Base-by-base conservation (phyloP, 73 alveolate species). In the Paramecium pentaurelia region DNA sequence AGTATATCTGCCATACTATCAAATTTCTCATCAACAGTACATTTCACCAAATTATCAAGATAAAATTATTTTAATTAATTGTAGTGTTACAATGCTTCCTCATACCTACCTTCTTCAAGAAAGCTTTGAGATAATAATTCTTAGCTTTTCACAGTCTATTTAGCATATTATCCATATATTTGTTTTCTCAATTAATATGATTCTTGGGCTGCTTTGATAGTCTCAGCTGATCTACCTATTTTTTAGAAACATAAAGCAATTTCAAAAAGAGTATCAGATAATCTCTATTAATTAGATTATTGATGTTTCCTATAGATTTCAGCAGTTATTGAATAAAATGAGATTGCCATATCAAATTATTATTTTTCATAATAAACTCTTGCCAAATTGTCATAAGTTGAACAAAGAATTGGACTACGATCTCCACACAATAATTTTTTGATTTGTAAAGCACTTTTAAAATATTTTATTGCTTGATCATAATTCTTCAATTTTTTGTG, bases 401-500 rank as follows among this genome's bases (percentile, higher is more conserved):
- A 37, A 36, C 87, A 73, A 5, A 73, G 27, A 8, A 73, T 73
- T 12, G 87, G 60, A 14, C 87, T 73, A 12, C 87, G 54, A 73
- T 73, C 87, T 73, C 87, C 87, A 73, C 87, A 73, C 8, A 73
- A 38, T 73, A 73, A n/a, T 37, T 73, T 73, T 73, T 73, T 73
- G 22, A 73, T 73, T 36, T 73, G 18, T 22, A 73, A 38, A 1
- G 87, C 58, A 73, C 60, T 73, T 34, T 73, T 73, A 37, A 73
- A 73, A 73, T 73, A 73, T 44, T 73, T 73, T 4, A 73, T 73
- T 3, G 87, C 87, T 73, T 73, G 32, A 73, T 73, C 87, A 40
- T 37, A 73, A 27, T 73, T 73, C 32, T 40, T 40, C 22, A 73
- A 73, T 73, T 73, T 73, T 12, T 73, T 73, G 18, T 73, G 87